Conservation (phyloP, 2,329 filamentous ascomycete species). For the Tolypocladium tropicale region DNA sequence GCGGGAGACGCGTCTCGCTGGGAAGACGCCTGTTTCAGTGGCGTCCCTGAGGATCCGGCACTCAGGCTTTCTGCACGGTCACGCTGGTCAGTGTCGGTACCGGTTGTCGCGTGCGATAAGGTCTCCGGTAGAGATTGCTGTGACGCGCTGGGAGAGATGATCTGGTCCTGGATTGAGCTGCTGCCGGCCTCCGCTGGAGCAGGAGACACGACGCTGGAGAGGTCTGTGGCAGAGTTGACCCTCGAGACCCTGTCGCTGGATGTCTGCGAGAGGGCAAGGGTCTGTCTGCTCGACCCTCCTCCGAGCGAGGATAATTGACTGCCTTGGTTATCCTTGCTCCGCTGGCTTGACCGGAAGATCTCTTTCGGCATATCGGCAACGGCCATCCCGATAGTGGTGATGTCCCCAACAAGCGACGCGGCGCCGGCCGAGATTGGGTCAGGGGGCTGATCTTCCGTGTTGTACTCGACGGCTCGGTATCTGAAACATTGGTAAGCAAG, state of each 20-base stretch:
- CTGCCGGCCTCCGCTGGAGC: not conserved
- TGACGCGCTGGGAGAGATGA: not conserved
- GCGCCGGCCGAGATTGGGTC: slow-evolving; percentile 73
- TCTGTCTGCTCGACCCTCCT: slow-evolving; percentile 4
- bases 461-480: slow-evolving; percentile 52
- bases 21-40: slow-evolving; percentile 7
- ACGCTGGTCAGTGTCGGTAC: not conserved
- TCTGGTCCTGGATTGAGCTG: not conserved
- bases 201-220: not conserved
- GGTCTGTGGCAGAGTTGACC: slow-evolving; percentile 1
- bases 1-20: slow-evolving; percentile 9
- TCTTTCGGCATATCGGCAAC: slow-evolving; percentile 62
- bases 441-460: slow-evolving; percentile 66
- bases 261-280: not conserved
- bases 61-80: not conserved
- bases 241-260: slow-evolving; percentile 3
- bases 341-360: slow-evolving; percentile 33
- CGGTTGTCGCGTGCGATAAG: not conserved
- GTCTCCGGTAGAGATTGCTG: not conserved
- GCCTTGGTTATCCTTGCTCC: slow-evolving; percentile 8
- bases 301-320: slow-evolving; percentile 1
- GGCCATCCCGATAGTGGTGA: slow-evolving; percentile 71
- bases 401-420: slow-evolving; percentile 70
- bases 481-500: slow-evolving; percentile 18
- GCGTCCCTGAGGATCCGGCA: slow-evolving; percentile 1